Base-by-base conservation (phyloP, 176 grass and related monocot genomes). In the Otatea glauca region DNA sequence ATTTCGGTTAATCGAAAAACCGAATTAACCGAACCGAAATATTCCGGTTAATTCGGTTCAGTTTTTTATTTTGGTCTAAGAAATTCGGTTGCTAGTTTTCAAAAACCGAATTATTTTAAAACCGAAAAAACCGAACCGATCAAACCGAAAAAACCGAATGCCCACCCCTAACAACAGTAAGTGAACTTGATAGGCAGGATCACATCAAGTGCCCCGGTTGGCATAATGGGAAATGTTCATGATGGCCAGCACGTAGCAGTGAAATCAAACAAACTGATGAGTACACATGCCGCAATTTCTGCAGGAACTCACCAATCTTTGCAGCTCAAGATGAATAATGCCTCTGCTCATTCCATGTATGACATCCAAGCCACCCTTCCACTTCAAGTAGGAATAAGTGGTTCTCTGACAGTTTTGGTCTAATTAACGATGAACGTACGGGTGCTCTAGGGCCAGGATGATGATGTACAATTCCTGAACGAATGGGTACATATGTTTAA, bases 271-370 rank as follows among this genome's bases (percentile, higher is more conserved):
- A 4, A 58, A 82, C 74, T 70, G 51, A 86, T 75, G 83, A 89
- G 78, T 75, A 54, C 66, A 80, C 65, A 61, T 29, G 78, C 83
- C 83, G 66, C 79, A 65, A 49, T 72, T 86, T 81, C 38, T 79
- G 53, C n/a, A 58, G 61, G 67, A 20, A 62, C 35, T 85, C 60
- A 23, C 15, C 17, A 39, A 11, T 15, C 4, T 38, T 20, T 6
- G 56, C 37, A 54, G 24, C 27, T 20, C 14, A 27, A 34, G 41
- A 43, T 2, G 45, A 60, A 60, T 29, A 29, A 29, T 29, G 29
- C 0, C 7, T 12, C 29, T 12, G 39, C 47, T 48, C 17, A 17
- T 17, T 16, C n/a, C n/a, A 81, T 81, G 81, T 55, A 81, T 87
- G 60, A 44, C 13, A 34, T 13, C 34, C 21, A 55, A 66, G 44